Conservation (phyloP, 768 basidiomycete species). For the Terana coerulea region DNA sequence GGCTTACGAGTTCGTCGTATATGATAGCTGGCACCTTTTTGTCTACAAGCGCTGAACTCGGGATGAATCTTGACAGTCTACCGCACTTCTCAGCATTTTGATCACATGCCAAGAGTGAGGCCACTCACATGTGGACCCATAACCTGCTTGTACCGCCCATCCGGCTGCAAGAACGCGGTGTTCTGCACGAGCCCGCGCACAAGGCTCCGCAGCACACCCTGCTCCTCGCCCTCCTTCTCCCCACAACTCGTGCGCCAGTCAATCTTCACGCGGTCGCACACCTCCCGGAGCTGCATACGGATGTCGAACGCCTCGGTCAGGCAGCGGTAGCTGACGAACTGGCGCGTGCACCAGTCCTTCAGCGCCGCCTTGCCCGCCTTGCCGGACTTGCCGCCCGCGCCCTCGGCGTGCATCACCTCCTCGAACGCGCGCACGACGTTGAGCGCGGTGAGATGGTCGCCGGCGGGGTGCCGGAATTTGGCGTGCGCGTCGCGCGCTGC, state of each 20-base stretch:
- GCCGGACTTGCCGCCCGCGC: constrained; percentile 14
- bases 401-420: constrained; percentile 50
- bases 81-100: neutral
- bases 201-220: constrained; percentile 63
- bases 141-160: constrained; percentile 83
- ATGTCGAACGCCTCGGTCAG: constrained; percentile 77
- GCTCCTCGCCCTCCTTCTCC: constrained; percentile 63
- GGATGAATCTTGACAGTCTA: constrained; percentile 89
- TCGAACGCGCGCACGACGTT: constrained; percentile 83
- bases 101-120: constrained; percentile 1
- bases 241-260: constrained; percentile 58
- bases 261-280: constrained; percentile 57
- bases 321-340: constrained; percentile 81
- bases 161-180: constrained; percentile 77
- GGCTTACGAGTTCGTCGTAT: constrained; percentile 86
- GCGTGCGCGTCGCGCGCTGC: constrained; percentile 61
- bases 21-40: constrained; percentile 85
- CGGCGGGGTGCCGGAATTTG: constrained; percentile 79
- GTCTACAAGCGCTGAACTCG: constrained; percentile 71
- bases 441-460: constrained; percentile 89
- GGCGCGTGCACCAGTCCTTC: constrained; percentile 78
- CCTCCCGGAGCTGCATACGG: constrained; percentile 67
- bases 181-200: constrained; percentile 78
- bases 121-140: constrained; percentile 63
- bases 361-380: constrained; percentile 36